Evolutionary conservation across 2,329 filamentous ascomycete species (phyloP), one percentile per base, ranked within the genome.

Genomic region (Didymella sp.): DNA sequence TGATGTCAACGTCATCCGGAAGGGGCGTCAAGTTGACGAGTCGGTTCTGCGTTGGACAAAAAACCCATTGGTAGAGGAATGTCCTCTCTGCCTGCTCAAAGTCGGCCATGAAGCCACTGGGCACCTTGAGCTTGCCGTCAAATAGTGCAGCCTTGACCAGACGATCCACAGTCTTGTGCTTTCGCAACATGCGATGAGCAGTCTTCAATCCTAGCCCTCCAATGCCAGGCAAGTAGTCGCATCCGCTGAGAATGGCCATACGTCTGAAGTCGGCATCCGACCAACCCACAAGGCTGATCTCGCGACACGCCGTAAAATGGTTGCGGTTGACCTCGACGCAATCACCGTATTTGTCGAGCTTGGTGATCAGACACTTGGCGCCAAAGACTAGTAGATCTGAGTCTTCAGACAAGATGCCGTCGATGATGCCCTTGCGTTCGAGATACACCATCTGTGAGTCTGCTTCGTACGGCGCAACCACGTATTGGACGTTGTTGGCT

Each of bases 401-500:
- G 75, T 99, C 95, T 73, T 99, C 95, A 0, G 95, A 97, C 31
- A 99, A 80, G 61, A 99, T 96, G 24, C 92, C 96, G 65, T 88
- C 81, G 66, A 97, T 89, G 47, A 93, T 80, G 1, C 94, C 94
- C 57, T 91, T 85, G 46, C 88, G 87, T 77, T 99, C 95, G 33
- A 99, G 83, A 72, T 98, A 99, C 24, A 92, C 93, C 67, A 99
- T 84, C 76, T 99, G 94, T n/a, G 94, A 89, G 76, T 99, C 95
- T 43, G 95, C 95, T 80, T 99, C 95, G 77, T 97, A 99, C 0
- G 95, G 95, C 0, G 95, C 95, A 17, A 99, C 96, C 52, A 99
- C 83, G 73, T 96, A 98, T 55, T 91, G 85, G 15, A 99, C 84
- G 35, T 87, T 84, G 69, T 88, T 80, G 69, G 86, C 86, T 78